Conservation (phyloP, 176 grass and related monocot genomes). For the Oropetium thomaeum region DNA sequence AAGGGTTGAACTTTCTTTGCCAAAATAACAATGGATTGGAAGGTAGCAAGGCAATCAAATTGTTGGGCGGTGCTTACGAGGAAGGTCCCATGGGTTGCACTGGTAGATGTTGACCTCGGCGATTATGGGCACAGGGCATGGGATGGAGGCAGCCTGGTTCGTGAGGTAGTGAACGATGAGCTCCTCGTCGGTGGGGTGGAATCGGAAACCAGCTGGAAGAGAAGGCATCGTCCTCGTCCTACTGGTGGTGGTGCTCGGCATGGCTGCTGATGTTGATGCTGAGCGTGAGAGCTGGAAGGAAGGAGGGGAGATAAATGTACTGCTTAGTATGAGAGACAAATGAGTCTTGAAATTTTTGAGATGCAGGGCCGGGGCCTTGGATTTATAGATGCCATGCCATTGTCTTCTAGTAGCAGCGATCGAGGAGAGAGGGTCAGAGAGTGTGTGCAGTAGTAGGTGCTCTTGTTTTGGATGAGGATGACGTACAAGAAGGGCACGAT, state of each 20-base stretch:
- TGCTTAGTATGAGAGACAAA: neutral
- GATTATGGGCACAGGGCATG: constrained; percentile 51
- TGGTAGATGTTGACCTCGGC: constrained; percentile 95
- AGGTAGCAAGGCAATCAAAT: too few relatives aligned
- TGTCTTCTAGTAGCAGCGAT: neutral
- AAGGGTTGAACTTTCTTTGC: too few relatives aligned
- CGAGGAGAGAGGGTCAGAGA: neutral
- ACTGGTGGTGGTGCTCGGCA: neutral
- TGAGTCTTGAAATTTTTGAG: constrained; percentile 39
- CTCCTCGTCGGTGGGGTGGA: constrained; percentile 80
- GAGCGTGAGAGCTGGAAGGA: neutral
- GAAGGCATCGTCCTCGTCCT: neutral
- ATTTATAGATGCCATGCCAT: constrained; percentile 20
- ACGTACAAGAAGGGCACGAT: neutral
- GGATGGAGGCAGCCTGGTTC: constrained; percentile 40
- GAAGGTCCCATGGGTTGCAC: constrained; percentile 85
- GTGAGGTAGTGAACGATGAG: constrained; percentile 73
- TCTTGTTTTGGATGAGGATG: neutral
- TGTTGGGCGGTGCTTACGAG: constrained; percentile 53
- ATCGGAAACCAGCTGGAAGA: constrained; percentile 76
- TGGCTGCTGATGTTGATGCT: neutral
- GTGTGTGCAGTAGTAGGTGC: neutral
- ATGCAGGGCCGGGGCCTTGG: neutral
- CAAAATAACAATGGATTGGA: too few relatives aligned
- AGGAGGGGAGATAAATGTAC: neutral